Evolutionary conservation across 805 yeast species (phyloP), one percentile per base, ranked within the genome.

Genomic region (Candida vartiovaarae): DNA sequence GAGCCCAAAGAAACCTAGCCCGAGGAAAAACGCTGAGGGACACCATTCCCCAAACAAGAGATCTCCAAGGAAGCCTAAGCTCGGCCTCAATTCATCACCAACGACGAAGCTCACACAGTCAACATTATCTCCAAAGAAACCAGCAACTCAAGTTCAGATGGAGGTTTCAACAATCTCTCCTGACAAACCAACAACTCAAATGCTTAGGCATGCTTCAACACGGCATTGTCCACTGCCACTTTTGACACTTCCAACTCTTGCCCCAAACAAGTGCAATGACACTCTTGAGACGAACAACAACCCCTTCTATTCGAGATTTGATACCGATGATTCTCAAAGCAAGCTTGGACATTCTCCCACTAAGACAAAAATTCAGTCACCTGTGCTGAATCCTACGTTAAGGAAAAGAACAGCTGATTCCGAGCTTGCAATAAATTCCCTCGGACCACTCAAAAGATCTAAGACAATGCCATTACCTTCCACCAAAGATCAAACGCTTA

Each of bases 1-100:
- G 11, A 39, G 41, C 24, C 41, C 41, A 10, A 32, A 33, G 36
- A 38, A 25, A 9, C 20, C 34, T 9, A 38, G 34, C 15, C 39
- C 39, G 4, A 7, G 3, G 11, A 37, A 37, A 27, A 28, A 27
- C 6, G 6, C 9, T 8, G 20, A 34, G 11, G 34, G 11, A n/a
- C 2, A n/a, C 11, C 2, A 28, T 9, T 28, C 10, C 3, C 37
- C 32, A 10, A 27, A 27, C n/a, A 37, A 30, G 40, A 25, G 32
- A 10, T 11, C 10, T 35, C 38, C 38, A 11, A 23, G 29, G 15
- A 35, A 26, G 29, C 15, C 30, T 15, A 27, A 36, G 23, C 38
- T 36, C n/a, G 38, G 38, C 15, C 10, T 20, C 11, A 36, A 36
- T 15, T 27, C 38, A 3, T 36, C 38, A 6, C 38, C 38, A 8